Conservation (phyloP, 2,329 filamentous ascomycete genomes). For the Epichloe festucae region DNA sequence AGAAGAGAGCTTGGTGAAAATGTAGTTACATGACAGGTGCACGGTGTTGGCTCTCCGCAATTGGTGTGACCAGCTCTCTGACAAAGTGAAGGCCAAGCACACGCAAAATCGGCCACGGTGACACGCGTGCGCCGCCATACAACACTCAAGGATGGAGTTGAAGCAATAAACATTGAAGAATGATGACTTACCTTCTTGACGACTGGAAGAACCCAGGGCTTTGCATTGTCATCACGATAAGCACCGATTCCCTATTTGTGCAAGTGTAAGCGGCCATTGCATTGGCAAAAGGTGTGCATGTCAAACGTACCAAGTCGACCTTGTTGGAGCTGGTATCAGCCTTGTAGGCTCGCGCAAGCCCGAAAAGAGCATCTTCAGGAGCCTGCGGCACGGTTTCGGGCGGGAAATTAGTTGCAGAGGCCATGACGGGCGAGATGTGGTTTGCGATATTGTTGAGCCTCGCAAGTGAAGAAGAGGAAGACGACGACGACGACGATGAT, state of each 20-base stretch:
- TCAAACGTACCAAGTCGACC: conserved; percentile 66
- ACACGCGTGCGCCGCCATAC: background rate
- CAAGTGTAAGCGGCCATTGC: background rate
- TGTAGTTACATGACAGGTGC: background rate
- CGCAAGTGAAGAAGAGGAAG: conserved; percentile 34
- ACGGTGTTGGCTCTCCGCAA: background rate
- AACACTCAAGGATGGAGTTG: background rate
- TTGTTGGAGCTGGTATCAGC: conserved; percentile 68
- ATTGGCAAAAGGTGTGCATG: background rate
- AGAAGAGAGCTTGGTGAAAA: background rate
- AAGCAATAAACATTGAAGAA: background rate
- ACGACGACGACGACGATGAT: conserved; percentile 12
- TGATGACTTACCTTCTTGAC: conserved; percentile 67
- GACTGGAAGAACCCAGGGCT: conserved; percentile 93
- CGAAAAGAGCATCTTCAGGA: conserved; percentile 90
- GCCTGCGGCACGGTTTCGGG: conserved; percentile 72
- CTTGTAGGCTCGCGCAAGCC: conserved; percentile 76
- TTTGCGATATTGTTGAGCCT: conserved; percentile 49
- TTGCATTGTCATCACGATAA: conserved; percentile 88
- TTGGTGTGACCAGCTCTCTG: background rate
- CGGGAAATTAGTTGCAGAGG: conserved; percentile 52
- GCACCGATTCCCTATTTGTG: conserved; percentile 59
- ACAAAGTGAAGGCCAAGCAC: background rate
- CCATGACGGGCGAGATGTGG: conserved; percentile 54
- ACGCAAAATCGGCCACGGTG: background rate